phyloP scores from a whole-genome alignment of 148 eudicot species.

The Suaeda aralocaspica region DNA sequence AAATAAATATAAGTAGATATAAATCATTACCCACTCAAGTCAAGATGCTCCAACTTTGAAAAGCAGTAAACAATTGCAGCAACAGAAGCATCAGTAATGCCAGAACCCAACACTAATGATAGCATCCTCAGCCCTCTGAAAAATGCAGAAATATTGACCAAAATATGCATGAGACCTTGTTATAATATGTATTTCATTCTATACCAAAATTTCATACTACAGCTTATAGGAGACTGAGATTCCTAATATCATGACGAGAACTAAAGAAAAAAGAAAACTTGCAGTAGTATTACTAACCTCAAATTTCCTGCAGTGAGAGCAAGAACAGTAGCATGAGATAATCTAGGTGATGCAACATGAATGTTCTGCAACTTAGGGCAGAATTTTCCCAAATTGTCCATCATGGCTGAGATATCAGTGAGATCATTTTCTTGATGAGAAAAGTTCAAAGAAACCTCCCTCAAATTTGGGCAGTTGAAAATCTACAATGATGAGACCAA shows the following conservation, averaged over 20 bases:
- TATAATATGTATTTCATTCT: neutral
- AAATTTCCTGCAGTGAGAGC: conserved; percentile 76
- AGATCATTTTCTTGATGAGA: conserved; percentile 66
- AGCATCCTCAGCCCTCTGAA: conserved; percentile 85
- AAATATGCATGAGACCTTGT: neutral
- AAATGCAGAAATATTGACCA: conserved; percentile 9
- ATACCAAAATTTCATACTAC: neutral
- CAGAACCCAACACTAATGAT: conserved; percentile 69
- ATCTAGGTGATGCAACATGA: conserved; percentile 68
- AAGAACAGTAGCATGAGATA: conserved; percentile 73
- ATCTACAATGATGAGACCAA: conserved; percentile 36
- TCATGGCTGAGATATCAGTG: conserved; percentile 61
- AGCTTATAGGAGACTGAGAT: neutral
- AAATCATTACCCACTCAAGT: conserved; percentile 82
- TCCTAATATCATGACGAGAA: neutral
- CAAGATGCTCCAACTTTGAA: conserved; percentile 79
- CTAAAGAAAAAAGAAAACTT: neutral
- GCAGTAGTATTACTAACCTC: conserved; percentile 44
- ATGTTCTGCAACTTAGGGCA: conserved; percentile 80
- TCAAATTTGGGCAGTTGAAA: conserved; percentile 77
- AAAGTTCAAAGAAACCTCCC: conserved; percentile 75
- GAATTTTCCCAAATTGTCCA: conserved; percentile 67
- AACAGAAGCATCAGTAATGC: conserved; percentile 91
- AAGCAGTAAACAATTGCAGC: conserved; percentile 87
- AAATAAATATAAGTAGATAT: neutral